These are phyloP conservation scores for Dendrothele bispora DNA, from an alignment of 768 basidiomycete species.

Conservation along the genomic window DNA sequence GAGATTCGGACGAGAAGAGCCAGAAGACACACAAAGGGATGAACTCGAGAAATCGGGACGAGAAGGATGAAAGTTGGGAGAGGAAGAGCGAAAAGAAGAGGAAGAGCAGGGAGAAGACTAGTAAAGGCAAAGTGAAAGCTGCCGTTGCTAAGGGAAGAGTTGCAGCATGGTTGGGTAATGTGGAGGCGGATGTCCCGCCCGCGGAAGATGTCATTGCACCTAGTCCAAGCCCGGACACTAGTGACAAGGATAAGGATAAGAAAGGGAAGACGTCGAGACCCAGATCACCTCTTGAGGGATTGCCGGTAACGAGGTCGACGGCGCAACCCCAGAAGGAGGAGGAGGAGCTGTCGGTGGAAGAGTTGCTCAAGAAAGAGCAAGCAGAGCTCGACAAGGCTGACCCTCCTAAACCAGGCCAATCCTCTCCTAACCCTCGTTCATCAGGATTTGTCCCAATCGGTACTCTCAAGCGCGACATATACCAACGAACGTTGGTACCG, in stretches of 20 bases:
- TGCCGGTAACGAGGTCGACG: neutral
- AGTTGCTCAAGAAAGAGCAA: neutral
- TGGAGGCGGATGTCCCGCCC: slow-evolving; percentile 58
- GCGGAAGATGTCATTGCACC: slow-evolving; percentile 43
- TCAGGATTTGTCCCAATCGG: slow-evolving; percentile 74
- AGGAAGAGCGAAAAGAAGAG: slow-evolving; percentile 25
- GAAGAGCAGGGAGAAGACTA: slow-evolving; percentile 19
- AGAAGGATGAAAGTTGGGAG: slow-evolving; percentile 12
- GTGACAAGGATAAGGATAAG: neutral
- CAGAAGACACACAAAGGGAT: slow-evolving; percentile 29
- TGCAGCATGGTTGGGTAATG: slow-evolving; percentile 74
- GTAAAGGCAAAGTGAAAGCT: slow-evolving; percentile 22
- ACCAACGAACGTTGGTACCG: slow-evolving; percentile 24
- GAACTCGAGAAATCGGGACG: slow-evolving; percentile 14
- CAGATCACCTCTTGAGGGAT: no score
- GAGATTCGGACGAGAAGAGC: slow-evolving; percentile 41
- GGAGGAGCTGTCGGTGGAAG: slow-evolving; percentile 7
- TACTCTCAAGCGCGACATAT: slow-evolving; percentile 45
- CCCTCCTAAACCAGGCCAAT: slow-evolving; percentile 33
- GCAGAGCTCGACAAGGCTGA: slow-evolving; percentile 21
- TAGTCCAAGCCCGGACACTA: slow-evolving; percentile 16
- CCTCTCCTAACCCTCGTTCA: slow-evolving; percentile 76
- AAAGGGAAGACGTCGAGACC: neutral
- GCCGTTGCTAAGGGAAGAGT: slow-evolving; percentile 64
- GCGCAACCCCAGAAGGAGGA: slow-evolving; percentile 8